Percentiles rank a stretch among this genome's conserved stretches.
phyloP scores from a whole-genome alignment of 73 alveolate genomes.

The Loxodes magnus region DNA sequence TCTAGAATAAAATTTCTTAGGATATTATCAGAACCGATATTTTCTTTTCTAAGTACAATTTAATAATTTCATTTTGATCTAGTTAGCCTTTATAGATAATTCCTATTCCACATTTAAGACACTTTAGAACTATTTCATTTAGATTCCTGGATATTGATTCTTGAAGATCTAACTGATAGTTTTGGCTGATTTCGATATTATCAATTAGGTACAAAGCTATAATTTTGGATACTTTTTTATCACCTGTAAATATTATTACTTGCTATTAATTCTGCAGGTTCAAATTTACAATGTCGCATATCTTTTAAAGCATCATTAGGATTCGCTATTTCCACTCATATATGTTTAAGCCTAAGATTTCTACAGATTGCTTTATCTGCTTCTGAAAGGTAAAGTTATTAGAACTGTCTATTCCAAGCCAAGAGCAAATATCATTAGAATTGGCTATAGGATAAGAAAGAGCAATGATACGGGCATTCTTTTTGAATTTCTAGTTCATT shows the following conservation, averaged over 20 bases:
- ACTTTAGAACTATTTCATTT: conserved; percentile 25
- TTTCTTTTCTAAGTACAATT: conserved; percentile 24
- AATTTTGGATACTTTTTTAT: conserved; percentile 54
- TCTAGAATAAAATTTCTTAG: conserved; percentile 11
- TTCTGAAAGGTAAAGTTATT: background rate
- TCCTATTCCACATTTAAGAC: conserved; percentile 61
- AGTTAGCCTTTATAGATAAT: conserved; percentile 56
- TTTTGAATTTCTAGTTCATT: conserved; percentile 30
- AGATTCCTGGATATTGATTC: conserved; percentile 25
- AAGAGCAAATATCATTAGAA: conserved; percentile 72
- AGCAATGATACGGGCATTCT: conserved; percentile 65
- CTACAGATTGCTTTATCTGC: background rate
- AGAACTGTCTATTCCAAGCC: conserved; percentile 40
- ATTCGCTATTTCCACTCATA: conserved; percentile 72
- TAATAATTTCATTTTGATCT: conserved; percentile 36
- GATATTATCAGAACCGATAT: conserved; percentile 53
- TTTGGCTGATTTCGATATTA: conserved; percentile 35
- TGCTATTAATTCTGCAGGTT: conserved; percentile 8
- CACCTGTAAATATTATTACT: conserved; percentile 58
- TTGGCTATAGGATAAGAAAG: conserved; percentile 74
- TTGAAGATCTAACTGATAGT: conserved; percentile 27
- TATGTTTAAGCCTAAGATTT: background rate
- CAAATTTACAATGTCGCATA: conserved; percentile 33
- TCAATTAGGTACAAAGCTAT: conserved; percentile 43
- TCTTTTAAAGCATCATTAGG: conserved; percentile 60